Evolutionary conservation across 2,329 filamentous ascomycete species (phyloP), one percentile per base, ranked within the genome.

Genomic region (Fusarium tricinctum): DNA sequence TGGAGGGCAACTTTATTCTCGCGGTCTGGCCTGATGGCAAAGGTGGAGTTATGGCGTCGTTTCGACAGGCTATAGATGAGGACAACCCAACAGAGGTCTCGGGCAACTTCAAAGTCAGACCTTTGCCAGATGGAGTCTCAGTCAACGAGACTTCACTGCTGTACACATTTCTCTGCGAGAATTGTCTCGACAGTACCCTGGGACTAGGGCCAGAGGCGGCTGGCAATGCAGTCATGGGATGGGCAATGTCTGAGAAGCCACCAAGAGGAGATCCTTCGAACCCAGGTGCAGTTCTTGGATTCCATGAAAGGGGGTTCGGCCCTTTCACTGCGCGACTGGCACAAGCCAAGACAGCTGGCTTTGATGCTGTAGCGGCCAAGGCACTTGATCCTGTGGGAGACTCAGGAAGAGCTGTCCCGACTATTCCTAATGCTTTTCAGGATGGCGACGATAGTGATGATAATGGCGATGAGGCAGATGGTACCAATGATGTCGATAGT

Each of bases 1-100:
- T 61, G 58, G 58, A 61, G 17, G 58, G 58, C 0, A 61, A 61
- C 22, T 61, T 61, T 7, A 61, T 61, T 12, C 40, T 61, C 7
- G 56, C 58, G 0, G 58, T 33, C 1, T 61, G 58, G 58, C 58
- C 58, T 0, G 58, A 61, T 1, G 56, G 58, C 5, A 61, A 61
- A 6, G 58, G 58, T 28, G 58, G 58, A 1, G 58, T 61, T 8
- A 61, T 61, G 56, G 40, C 56, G 10, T 61, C 58, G 0, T 61
- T 61, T 8, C 28, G 58, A 54, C 58, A 61, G 3, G 58, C 58
- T 1, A 61, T 61, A 4, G 56, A 61, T 3, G 58, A 61, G 9
- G 56, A 61, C 1, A 61, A 61, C n/a, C 58, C 58, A 0, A 46
- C 58, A 0, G 58, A 61, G 5, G 58, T 61, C 8, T 45, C 44